Conservation (phyloP, 768 basidiomycete genomes). For the Lactarius psammicola region DNA sequence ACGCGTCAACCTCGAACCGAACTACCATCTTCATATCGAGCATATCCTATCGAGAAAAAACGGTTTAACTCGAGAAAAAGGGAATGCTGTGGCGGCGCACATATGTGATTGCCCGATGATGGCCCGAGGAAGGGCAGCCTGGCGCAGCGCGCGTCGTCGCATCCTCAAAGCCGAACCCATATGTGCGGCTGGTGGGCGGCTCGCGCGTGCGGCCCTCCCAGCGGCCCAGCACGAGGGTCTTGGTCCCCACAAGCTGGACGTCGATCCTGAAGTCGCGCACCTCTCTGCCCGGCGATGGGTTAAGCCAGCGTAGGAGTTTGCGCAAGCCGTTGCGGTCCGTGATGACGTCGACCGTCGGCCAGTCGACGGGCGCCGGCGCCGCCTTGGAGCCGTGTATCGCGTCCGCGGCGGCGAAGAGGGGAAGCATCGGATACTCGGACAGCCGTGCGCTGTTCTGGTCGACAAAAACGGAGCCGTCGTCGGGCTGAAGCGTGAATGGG, state of each 20-base stretch:
- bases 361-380: constrained; percentile 32
- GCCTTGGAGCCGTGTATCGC: constrained; percentile 31
- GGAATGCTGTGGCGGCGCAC: constrained; percentile 40
- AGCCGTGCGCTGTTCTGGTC: constrained; percentile 59
- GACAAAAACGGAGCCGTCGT: constrained; percentile 48
- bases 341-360: constrained; percentile 45
- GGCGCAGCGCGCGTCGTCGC: constrained; percentile 46
- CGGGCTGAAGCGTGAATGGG: constrained; percentile 55
- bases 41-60: constrained; percentile 44
- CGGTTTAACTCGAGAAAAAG: background rate
- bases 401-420: constrained; percentile 63
- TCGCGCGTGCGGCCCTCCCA: constrained; percentile 47
- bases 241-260: constrained; percentile 56
- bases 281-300: constrained; percentile 31
- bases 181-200: constrained; percentile 39
- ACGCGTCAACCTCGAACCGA: constrained; percentile 55
- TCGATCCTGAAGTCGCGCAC: constrained; percentile 65
- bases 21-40: constrained; percentile 58
- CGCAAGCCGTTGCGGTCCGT: constrained; percentile 67
- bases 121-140: constrained; percentile 53
- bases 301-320: constrained; percentile 59
- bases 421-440: constrained; percentile 43
- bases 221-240: constrained; percentile 61
- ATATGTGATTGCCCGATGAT: constrained; percentile 63
- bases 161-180: constrained; percentile 62